Evolutionary conservation across 1,139 yeast genomes (phyloP), one percentile per base, ranked within the genome.

Genomic region (Hemisphaericaspora xylofermentans): DNA sequence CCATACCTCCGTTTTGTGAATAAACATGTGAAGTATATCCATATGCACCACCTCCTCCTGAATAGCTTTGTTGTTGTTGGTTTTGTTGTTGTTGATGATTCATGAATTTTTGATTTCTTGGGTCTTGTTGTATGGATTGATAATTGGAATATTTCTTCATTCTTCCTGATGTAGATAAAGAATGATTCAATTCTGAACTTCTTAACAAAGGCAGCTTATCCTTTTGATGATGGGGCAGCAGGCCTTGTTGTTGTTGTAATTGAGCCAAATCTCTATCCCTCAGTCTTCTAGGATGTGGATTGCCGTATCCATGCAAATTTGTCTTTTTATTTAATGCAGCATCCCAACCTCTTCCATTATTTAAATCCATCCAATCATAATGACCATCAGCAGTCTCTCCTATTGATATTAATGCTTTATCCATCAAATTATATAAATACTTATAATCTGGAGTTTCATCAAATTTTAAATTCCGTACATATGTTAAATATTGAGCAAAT

Each of bases 341-440:
- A 63, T 85, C 94, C 93, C 93, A 85, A 32, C 94, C 94, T 57
- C 78, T 77, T 40, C 94, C 94, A 36, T 82, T 82, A 55, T 85
- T 85, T 51, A 85, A 66, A 52, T 82, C 82, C 91, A 84, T 84
- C 94, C 94, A 85, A 59, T 85, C 94, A 54, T 83, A 85, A 54
- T 82, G 84, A 14, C 82, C 85, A 59, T 83, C 89, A 30, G 76
- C 80, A 42, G 50, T 49, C 6, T 48, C 54, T 10, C 63, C 68
- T 18, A 66, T 58, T 2, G 68, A 60, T 8, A 56, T 48, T 45
- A 68, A 54, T 3, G 74, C 75, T 47, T 68, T 68, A 49, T 70
- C 74, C 76, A 71, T 70, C 31, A 72, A 57, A 24, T 61, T 58
- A 9, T 61, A 51, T 45, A 70, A 58, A 49, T 70, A 71, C 38